Percentiles rank a stretch among this genome's conserved stretches.
Conservation (phyloP, 2,329 filamentous ascomycete genomes). For the Diaporthe batatas region DNA sequence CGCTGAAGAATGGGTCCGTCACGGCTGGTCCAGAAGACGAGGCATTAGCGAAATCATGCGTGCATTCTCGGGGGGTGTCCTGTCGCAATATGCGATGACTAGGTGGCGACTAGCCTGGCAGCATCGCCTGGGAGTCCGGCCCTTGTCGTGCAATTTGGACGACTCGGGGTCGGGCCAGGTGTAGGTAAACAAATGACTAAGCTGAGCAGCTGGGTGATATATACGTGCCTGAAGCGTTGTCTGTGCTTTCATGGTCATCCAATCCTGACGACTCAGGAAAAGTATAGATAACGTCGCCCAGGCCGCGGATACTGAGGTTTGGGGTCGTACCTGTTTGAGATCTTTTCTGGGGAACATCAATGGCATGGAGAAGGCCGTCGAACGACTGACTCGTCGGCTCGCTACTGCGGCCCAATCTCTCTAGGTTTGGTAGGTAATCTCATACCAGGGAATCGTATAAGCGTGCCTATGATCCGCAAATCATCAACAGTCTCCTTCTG, state of each 20-base stretch:
- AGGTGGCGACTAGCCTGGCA: not conserved
- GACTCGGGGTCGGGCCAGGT: slow-evolving; percentile 9
- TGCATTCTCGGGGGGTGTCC: not conserved
- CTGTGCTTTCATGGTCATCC: not conserved
- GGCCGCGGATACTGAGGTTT: not conserved
- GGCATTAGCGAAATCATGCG: slow-evolving; percentile 12
- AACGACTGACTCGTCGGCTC: slow-evolving; percentile 14
- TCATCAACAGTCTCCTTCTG: not conserved
- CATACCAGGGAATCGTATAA: not conserved
- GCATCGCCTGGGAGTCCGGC: not conserved
- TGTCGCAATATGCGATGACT: not conserved
- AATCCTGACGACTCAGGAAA: slow-evolving; percentile 20
- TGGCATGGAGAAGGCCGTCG: not conserved
- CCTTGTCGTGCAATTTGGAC: not conserved
- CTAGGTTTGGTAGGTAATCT: not conserved
- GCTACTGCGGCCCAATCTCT: slow-evolving; percentile 2
- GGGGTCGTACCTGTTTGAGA: not conserved
- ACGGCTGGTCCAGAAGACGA: slow-evolving; percentile 5
- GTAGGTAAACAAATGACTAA: slow-evolving; percentile 11
- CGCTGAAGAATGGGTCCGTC: not conserved
- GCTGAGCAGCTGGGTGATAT: not conserved
- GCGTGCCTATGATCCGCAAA: not conserved
- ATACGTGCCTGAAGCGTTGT: slow-evolving; percentile 11
- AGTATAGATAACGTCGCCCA: slow-evolving; percentile 21
- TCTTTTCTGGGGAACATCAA: not conserved